Evolutionary conservation across 2,329 filamentous ascomycete genomes (phyloP).

Genomic region (Akanthomyces lecanii): DNA sequence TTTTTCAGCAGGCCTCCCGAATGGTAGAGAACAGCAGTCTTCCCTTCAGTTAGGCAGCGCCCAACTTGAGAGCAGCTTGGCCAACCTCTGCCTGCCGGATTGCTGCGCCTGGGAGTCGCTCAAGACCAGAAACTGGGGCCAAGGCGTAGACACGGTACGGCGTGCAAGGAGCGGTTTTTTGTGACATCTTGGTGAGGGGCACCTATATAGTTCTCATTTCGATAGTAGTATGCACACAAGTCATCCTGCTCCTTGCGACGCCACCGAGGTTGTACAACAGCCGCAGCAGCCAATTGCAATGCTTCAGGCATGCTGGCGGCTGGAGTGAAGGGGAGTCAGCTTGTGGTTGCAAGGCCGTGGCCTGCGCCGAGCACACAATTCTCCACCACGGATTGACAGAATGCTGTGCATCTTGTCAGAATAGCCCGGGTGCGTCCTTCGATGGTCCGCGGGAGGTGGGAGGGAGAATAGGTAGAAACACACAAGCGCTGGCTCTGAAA

Average conservation of each 20-base stretch:
- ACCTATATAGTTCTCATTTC: conserved; percentile 16
- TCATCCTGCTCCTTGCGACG: conserved; percentile 14
- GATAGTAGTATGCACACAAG: conserved; percentile 14
- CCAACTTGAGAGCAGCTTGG: neutral
- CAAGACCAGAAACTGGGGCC: conserved; percentile 10
- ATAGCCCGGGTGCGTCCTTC: conserved; percentile 16
- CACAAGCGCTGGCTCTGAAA: conserved; percentile 12
- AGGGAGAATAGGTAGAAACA: neutral
- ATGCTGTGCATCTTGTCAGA: conserved; percentile 17
- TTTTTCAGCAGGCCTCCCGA: neutral
- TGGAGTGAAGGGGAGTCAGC: neutral
- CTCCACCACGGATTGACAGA: conserved; percentile 14
- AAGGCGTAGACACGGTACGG: conserved; percentile 11
- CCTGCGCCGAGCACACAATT: conserved; percentile 11
- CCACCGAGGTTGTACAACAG: conserved; percentile 14
- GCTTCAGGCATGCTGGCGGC: conserved; percentile 9
- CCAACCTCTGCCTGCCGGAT: conserved; percentile 9
- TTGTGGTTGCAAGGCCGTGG: neutral
- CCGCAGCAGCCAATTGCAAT: conserved; percentile 10
- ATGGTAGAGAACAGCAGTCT: neutral
- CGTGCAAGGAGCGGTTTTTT: conserved; percentile 14
- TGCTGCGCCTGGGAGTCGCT: conserved; percentile 8
- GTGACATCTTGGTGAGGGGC: conserved; percentile 15
- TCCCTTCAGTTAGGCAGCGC: neutral
- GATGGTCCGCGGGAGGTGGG: conserved; percentile 10